Evolutionary conservation across 73 alveolate species (phyloP).

Genomic region (Symbiodinium natans): DNA sequence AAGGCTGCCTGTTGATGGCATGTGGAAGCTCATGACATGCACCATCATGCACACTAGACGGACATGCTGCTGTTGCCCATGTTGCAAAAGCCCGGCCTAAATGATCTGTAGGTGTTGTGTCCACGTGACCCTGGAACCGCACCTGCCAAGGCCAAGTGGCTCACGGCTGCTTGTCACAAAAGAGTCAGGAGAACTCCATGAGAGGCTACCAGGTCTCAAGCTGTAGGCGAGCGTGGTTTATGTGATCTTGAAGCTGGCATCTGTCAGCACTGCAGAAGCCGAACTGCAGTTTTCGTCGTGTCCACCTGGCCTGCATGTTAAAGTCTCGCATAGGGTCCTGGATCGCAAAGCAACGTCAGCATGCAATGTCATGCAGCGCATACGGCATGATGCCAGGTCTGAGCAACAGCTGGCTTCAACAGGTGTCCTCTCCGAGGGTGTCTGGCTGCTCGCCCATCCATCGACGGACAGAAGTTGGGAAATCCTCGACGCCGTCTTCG

Average conservation of each 20-base stretch:
- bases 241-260: background rate
- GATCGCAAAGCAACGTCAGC: background rate
- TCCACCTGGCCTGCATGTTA: conserved; percentile 69
- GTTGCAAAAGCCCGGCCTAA: background rate
- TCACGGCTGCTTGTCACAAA: too few relatives aligned
- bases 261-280: too few relatives aligned
- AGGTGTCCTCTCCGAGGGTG: background rate
- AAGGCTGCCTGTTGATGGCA: too few relatives aligned
- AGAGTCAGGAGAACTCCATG: too few relatives aligned
- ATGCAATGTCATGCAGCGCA: background rate
- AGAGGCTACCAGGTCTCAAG: too few relatives aligned
- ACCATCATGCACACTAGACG: too few relatives aligned
- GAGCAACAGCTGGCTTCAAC: background rate
- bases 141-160: conserved; percentile 5
- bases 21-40: too few relatives aligned
- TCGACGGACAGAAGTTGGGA: conserved; percentile 47
- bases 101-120: conserved; percentile 65
- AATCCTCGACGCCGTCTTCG: conserved; percentile 1
- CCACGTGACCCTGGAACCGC: conserved; percentile 85
- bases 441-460: conserved; percentile 90
- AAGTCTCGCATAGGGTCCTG: conserved; percentile 88
- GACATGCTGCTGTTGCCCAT: too few relatives aligned
- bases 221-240: too few relatives aligned
- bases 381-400: background rate
- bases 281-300: too few relatives aligned